Base-by-base conservation (phyloP, 208 protist species). In the Leptomonas pyrrhocoris region DNA sequence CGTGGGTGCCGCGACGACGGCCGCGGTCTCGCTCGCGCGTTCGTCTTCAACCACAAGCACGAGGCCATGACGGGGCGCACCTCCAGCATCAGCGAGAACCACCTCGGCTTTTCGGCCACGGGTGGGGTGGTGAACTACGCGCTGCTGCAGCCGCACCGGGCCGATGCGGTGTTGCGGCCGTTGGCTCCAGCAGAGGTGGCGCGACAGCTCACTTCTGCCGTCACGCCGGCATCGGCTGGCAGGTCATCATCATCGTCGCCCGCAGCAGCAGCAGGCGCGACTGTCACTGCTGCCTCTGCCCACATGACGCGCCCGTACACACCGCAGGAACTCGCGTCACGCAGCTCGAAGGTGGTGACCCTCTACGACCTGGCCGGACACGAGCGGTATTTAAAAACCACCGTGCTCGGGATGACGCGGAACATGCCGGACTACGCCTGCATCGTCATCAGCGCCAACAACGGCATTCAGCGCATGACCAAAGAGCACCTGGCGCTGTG, bases 371-470 rank as follows among this genome's bases (percentile, higher is more conserved):
- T 99, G 4, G 98, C 98, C 1, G 98, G 98, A 3, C 98, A 99
- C 69, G 97, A 99, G 73, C 87, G 89, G 43, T 99, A 99, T 76
- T 86, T 99, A 23, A 99, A 99, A 77, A 99, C 98, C 4, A 99
- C 98, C 1, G 89, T 99, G 30, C 90, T 93, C 38, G 98, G 98
- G 16, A 97, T 99, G 89, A 99, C 98, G n/a, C 94, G 97, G 40
- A 94, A 90, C 68, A 77, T 88, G 55, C 97, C 97, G 0, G 97
- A 99, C 80, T 99, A 98, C 83, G 87, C 86, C n/a, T 98, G 96
- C 72, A 80, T 98, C 58, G 90, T 97, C 12, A 81, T 98, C 49
- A 95, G 91, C 63, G 92, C 90, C 7, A 98, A 98, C 76, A 95
- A 96, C 79, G 94, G 90, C 48, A 92, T 97, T 70, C 90, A 97